Evolutionary conservation across 352 stramenopile genomes (phyloP), one percentile per base, ranked within the genome.

Genomic region (Globisporangium yorkense): DNA sequence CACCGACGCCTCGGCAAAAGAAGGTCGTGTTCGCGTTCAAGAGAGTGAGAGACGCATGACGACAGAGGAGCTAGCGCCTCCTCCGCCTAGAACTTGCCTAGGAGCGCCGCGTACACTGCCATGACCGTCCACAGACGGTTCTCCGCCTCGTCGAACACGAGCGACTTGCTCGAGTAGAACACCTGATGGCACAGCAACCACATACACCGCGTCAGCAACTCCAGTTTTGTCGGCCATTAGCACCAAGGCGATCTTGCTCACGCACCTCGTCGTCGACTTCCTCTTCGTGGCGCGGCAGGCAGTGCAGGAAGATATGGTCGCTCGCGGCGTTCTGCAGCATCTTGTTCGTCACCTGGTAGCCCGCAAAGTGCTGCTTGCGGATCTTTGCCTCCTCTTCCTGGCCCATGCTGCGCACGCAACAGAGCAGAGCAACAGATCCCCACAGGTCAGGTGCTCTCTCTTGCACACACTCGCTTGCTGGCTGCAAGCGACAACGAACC

Each of bases 101-200:
- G 59, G 18, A 89, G 67, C 31, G 84, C 79, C 0, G 83, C 72
- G 62, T 88, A 92, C 41, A 99, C 94, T 31, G 96, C 94, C 97
- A 99, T 99, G 62, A 99, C 96, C 3, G 97, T 99, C 96, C 96
- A 99, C 80, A 99, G 96, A 47, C 97, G 88, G 70, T 99, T 99
- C 68, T 99, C 97, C 0, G 96, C 96, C 77, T 99, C 96, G 46
- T 97, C 84, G 54, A 99, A 99, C 3, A 99, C 96, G 33, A 99
- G 71, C 61, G 91, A 98, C 64, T 93, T 78, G 49, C 96, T 71
- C 56, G 83, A 96, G 75, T 99, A 99, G 67, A 99, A 98, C 35
- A 96, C 84, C 72, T 89, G 51, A 29, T 20, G 7, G 16, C 20
- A 15, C 27, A 21, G 3, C 31, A n/a, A 6, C 8, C 31, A 18